phyloP scores from a whole-genome alignment of 2,329 filamentous ascomycete genomes.

The Aspergillus hortae region DNA sequence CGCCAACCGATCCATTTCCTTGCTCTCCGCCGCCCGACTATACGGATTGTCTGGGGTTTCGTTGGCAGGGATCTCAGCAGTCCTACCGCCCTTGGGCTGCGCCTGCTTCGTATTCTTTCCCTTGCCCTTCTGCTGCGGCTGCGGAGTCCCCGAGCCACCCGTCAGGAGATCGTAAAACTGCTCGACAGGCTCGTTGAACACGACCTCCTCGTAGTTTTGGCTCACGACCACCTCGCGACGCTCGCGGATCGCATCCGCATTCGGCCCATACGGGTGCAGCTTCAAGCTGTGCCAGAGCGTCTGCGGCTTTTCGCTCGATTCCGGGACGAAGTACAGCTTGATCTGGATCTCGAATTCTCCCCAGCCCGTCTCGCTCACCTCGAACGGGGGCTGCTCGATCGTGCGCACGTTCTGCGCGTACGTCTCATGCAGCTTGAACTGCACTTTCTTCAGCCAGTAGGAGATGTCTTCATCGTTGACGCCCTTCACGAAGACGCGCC shows the following conservation, averaged over 20 bases:
- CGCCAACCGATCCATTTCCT: slow-evolving; percentile 62
- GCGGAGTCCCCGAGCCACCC: slow-evolving; percentile 52
- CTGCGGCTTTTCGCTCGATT: slow-evolving; percentile 88
- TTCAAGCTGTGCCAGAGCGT: slow-evolving; percentile 92
- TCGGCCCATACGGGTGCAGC: slow-evolving; percentile 79
- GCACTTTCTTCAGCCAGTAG: slow-evolving; percentile 93
- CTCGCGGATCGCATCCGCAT: slow-evolving; percentile 70
- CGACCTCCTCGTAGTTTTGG: slow-evolving; percentile 87
- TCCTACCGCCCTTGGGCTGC: slow-evolving; percentile 54
- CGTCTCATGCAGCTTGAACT: slow-evolving; percentile 97
- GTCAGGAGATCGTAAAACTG: slow-evolving; percentile 87
- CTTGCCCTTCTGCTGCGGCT: slow-evolving; percentile 56
- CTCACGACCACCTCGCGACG: slow-evolving; percentile 64
- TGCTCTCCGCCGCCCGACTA: slow-evolving; percentile 66
- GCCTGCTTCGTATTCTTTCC: slow-evolving; percentile 53
- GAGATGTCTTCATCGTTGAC: slow-evolving; percentile 86
- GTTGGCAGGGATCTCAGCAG: slow-evolving; percentile 69
- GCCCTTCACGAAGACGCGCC: slow-evolving; percentile 90
- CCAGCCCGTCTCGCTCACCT: slow-evolving; percentile 91
- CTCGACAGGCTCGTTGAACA: slow-evolving; percentile 97
- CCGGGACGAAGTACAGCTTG: slow-evolving; percentile 86
- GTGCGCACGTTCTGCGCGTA: slow-evolving; percentile 88
- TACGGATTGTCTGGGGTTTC: slow-evolving; percentile 69
- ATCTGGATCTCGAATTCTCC: slow-evolving; percentile 97
- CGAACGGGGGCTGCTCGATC: slow-evolving; percentile 75